Evolutionary conservation across 164 flowering plant genomes (phyloP), one percentile per base, ranked within the genome.

Genomic region (Vitis rotundifolia): DNA sequence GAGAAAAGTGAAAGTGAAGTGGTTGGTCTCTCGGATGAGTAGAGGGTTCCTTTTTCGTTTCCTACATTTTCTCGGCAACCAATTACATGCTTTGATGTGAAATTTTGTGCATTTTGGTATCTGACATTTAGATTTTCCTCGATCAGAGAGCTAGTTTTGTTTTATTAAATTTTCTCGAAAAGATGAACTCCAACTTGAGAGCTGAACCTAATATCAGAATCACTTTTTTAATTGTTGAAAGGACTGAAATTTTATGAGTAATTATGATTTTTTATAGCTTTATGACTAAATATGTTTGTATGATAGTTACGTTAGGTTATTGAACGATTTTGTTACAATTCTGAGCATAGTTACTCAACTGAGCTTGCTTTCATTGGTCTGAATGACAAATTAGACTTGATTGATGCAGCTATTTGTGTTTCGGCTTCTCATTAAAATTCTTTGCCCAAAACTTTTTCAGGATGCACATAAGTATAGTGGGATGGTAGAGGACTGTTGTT

Each of bases 401-500:
- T 37, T 31, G 63, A 31, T 31, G 31, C 49, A 44, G 28, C 37
- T 29, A n/a, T 44, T 22, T 8, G 63, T 44, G 31, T 10, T 61
- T 31, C 63, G 8, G 49, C 8, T 61, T 7, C 9, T 11, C 8
- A 44, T 22, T 22, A 44, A 4, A 8, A 54, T 7, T 48, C 49
- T 63, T 48, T 49, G 49, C 11, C 50, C 31, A 19, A 52, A 63
- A 10, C 11, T 49, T 57, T 18, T 79, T 78, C 81, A 88, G 94
- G 81, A 75, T 71, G 72, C 83, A 22, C 77, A 73, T 10, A 91
- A 88, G 69, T 92, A 84, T 71, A 85, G 87, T n/a, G 99, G 97
- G 44, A 83, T 92, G 28, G 91, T 94, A 67, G 98, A 92, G 84
- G 99, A 87, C 68, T 94, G 97, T 76, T 90, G 98, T 81, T 94